Conservation (phyloP, 2,329 filamentous ascomycete species). For the Akanthomyces uredinophilus region DNA sequence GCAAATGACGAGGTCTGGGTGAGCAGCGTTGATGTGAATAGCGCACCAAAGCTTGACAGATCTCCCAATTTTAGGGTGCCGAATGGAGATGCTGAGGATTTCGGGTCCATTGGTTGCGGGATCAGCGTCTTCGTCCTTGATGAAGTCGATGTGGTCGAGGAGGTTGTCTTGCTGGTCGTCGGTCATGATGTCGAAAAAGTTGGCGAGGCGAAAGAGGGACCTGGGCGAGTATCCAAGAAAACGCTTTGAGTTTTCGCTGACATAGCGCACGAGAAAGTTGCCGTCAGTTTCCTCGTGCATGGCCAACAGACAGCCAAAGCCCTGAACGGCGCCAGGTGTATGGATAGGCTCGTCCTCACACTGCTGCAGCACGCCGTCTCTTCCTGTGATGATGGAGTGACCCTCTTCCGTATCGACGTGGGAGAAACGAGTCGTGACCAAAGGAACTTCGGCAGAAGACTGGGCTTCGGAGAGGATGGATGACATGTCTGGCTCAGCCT, state of each 20-base stretch:
- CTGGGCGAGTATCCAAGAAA: slow-evolving; percentile 73
- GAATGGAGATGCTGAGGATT: slow-evolving; percentile 74
- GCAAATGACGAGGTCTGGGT: slow-evolving; percentile 71
- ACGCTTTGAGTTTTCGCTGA: slow-evolving; percentile 72
- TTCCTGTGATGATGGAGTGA: slow-evolving; percentile 77
- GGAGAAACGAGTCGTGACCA: slow-evolving; percentile 70
- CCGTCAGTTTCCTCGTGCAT: slow-evolving; percentile 66
- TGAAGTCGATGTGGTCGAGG: slow-evolving; percentile 82
- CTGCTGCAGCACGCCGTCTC: slow-evolving; percentile 66
- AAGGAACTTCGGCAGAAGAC: slow-evolving; percentile 33
- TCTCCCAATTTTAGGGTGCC: slow-evolving; percentile 46
- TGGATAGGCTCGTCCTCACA: slow-evolving; percentile 93
- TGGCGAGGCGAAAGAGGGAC: slow-evolving; percentile 67
- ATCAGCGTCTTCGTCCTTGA: slow-evolving; percentile 75
- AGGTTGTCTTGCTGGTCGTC: slow-evolving; percentile 82
- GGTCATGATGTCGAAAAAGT: slow-evolving; percentile 76
- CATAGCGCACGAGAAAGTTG: slow-evolving; percentile 64
- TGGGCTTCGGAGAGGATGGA: slow-evolving; percentile 20
- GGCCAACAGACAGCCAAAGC: slow-evolving; percentile 72
- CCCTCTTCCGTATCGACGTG: slow-evolving; percentile 72
- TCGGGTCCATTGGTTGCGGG: slow-evolving; percentile 73
- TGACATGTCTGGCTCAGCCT: slow-evolving; percentile 14
- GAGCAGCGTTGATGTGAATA: slow-evolving; percentile 66
- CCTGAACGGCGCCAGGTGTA: slow-evolving; percentile 74
- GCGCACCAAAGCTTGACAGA: slow-evolving; percentile 79